These are phyloP conservation scores for Backusella luteola DNA, from an alignment of 192 early-diverging fungal species.

Conservation along the genomic window DNA sequence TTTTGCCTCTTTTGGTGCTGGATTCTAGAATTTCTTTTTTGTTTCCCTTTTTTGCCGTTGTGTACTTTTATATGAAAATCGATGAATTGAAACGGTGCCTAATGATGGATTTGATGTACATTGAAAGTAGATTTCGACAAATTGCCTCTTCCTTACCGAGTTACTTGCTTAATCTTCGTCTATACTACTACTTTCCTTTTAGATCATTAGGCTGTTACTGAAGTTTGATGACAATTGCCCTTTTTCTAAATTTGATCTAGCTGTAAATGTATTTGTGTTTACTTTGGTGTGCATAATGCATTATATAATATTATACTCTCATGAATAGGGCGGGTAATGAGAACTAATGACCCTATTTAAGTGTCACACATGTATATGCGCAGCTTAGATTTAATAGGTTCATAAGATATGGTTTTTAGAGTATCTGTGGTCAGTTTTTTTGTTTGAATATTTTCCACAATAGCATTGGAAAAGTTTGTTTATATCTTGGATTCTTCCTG, in stretches of 20 bases:
- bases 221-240: no score
- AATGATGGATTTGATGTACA: background rate
- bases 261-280: background rate
- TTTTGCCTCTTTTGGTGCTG: background rate
- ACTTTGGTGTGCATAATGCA: background rate
- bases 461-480: no score
- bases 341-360: background rate
- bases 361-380: background rate
- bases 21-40: background rate
- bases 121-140: no score
- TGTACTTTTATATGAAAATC: background rate
- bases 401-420: background rate
- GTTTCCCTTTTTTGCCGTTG: no score
- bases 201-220: no score
- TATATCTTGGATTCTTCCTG: no score
- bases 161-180: no score
- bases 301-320: background rate
- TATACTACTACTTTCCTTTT: no score
- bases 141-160: no score
- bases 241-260: background rate
- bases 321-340: background rate
- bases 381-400: background rate
- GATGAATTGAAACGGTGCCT: background rate
- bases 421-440: no score
- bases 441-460: no score